Percentiles rank a stretch among this genome's conserved stretches.
Evolutionary conservation across 2,329 filamentous ascomycete genomes (phyloP).

Genomic region (Whalleya microplaca): DNA sequence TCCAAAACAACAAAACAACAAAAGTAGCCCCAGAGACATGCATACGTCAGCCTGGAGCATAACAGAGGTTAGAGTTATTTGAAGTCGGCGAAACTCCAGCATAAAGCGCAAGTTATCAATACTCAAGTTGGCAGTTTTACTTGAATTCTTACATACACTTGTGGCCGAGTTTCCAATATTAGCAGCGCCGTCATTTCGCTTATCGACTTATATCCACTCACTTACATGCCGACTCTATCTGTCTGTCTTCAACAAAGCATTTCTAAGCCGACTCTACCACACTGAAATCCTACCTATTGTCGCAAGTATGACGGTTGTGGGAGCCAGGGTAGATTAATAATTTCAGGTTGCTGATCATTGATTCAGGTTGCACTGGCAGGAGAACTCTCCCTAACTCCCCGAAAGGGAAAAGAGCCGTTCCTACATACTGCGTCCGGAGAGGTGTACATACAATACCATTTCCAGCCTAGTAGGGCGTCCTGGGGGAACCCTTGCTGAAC

Average conservation of each 20-base stretch:
- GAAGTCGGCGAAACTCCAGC: conserved; percentile 11
- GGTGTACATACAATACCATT: neutral
- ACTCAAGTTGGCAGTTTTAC: neutral
- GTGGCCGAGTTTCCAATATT: conserved; percentile 20
- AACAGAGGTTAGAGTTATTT: conserved; percentile 9
- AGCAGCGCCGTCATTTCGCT: conserved; percentile 9
- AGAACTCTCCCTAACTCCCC: neutral
- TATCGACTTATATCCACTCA: conserved; percentile 3
- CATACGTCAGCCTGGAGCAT: conserved; percentile 16
- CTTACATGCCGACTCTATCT: conserved; percentile 5
- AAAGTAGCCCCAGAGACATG: conserved; percentile 10
- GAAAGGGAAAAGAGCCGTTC: neutral
- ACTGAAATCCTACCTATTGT: neutral
- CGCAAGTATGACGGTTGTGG: neutral
- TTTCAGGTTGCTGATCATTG: neutral
- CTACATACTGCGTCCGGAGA: neutral
- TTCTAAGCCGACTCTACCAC: neutral
- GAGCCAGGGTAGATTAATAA: neutral
- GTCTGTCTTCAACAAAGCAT: neutral
- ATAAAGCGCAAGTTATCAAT: neutral
- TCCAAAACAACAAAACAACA: conserved; percentile 7
- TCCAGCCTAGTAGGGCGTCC: neutral
- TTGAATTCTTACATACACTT: neutral
- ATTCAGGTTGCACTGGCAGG: neutral
- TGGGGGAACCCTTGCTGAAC: conserved; percentile 1